These are phyloP conservation scores for Suillus tomentosus DNA, from an alignment of 768 basidiomycete genomes.

Conservation along the genomic window DNA sequence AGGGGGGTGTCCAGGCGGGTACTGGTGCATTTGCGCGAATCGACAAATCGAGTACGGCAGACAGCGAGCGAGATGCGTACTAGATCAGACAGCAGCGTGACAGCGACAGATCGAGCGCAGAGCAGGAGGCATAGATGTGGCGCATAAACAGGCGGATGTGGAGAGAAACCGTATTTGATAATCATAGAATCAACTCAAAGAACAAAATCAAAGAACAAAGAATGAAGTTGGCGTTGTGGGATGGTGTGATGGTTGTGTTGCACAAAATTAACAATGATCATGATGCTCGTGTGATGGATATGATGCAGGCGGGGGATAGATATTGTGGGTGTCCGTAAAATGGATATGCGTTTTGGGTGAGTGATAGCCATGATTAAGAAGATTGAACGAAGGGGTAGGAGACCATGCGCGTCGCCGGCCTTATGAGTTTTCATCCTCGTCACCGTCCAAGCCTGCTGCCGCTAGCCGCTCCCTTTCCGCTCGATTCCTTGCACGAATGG, in stretches of 20 bases:
- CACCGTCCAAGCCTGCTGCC: slow-evolving; percentile 20
- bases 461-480: slow-evolving; percentile 29
- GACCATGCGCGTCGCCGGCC: slow-evolving; percentile 7
- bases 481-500: slow-evolving; percentile 59
- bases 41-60: slow-evolving; percentile 7
- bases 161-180: slow-evolving; percentile 15
- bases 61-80: neutral
- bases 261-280: slow-evolving; percentile 15
- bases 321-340: slow-evolving; percentile 16
- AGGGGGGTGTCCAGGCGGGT: neutral
- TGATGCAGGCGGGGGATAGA: slow-evolving; percentile 10
- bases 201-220: slow-evolving; percentile 11
- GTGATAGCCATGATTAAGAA: slow-evolving; percentile 1
- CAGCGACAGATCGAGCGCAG: slow-evolving; percentile 12
- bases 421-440: slow-evolving; percentile 10
- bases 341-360: slow-evolving; percentile 14
- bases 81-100: slow-evolving; percentile 4
- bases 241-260: slow-evolving; percentile 9
- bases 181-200: slow-evolving; percentile 16
- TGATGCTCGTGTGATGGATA: slow-evolving; percentile 15
- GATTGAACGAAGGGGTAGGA: neutral
- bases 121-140: slow-evolving; percentile 4
- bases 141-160: slow-evolving; percentile 7
- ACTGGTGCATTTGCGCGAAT: slow-evolving; percentile 8
- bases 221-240: slow-evolving; percentile 6